Evolutionary conservation across 208 protist species (phyloP), one percentile per base, ranked within the genome.

Genomic region (Blastocrithidia nonstop): DNA sequence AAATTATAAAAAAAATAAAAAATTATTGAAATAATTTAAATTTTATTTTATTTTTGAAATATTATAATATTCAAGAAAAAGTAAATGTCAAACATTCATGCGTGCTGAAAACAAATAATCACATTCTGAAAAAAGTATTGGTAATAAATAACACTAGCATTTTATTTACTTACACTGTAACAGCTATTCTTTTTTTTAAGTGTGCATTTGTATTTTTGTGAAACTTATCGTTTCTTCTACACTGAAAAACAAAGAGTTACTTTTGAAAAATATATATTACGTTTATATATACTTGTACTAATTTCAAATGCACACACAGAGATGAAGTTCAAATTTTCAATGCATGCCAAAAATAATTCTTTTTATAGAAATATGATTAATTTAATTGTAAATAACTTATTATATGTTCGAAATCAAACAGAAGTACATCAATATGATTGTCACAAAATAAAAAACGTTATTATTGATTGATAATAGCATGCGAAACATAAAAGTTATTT

Each of bases 1-100:
- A 66, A 62, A 1, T 35, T 51, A 38, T 40, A 48, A 45, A 52
- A 35, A 50, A 16, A 25, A 36, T 15, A 45, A 1, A 6, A 32
- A n/a, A 38, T 32, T 4, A 19, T 32, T 6, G 17, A 45, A n/a
- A 24, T 32, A n/a, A 45, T 25, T 28, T 19, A 6, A 20, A 45
- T 36, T 16, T 6, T 6, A 6, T 2, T n/a, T 45, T 6, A 36
- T 25, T 2, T 4, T 1, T 32, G 40, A 20, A 36, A 45, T 15
- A 16, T 3, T 19, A 45, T 6, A 19, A 4, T n/a, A 35, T n/a
- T 13, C 13, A 19, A 45, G 4, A 45, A 45, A 45, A 45, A 6
- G 17, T 45, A 45, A 15, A 36, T 5, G 6, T 4, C 6, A n/a
- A n/a, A n/a, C n/a, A n/a, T n/a, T n/a, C n/a, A n/a, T n/a, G n/a